Base-by-base conservation (phyloP, 2,329 filamentous ascomycete species). In the Xylaria sp. region DNA sequence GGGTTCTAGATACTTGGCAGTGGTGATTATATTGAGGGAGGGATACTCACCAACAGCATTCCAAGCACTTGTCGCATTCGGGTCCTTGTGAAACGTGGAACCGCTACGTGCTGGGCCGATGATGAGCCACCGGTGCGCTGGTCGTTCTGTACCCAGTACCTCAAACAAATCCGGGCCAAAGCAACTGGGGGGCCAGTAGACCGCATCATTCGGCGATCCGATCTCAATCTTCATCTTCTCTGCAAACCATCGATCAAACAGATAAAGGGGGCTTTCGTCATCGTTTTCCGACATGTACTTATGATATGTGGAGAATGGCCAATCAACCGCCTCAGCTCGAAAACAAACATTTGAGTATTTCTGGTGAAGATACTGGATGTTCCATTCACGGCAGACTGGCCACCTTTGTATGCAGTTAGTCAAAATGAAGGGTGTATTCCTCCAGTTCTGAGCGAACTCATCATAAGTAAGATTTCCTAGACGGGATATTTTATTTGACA, bases 91-190 rank as follows among this genome's bases (percentile, higher is more conserved):
- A 78, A 98, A 98, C 4, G 94, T 98, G 73, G 93, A 97, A 35
- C 95, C 95, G 76, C 93, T 97, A 66, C 94, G 86, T 71, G 91
- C 89, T 0, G 95, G 94, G 0, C 95, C 94, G 72, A 98, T 87
- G 75, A 98, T 97, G 70, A 98, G 85, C 96, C 95, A 98, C 69
- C 94, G 90, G 76, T 93, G 91, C 70, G 97, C 94, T 2, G 95
- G 95, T 62, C 95, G 88, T 77, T 97, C 89, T 16, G 86, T 78
- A 10, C 91, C 92, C 0, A 98, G 85, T 8, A 96, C 87, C 55
- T 90, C 88, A 76, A 98, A 98, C 21, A 97, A 83, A 78, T 98
- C 95, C 60, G 92, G 88, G 0, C 93, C 93, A 78, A 98, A 98
- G 78, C 93, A 97, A 18, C 88, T 83, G 0, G 95, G 94, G 16